Evolutionary conservation across 148 eudicot species (phyloP), one percentile per base, ranked within the genome.

Genomic region (Rhododendron molle): DNA sequence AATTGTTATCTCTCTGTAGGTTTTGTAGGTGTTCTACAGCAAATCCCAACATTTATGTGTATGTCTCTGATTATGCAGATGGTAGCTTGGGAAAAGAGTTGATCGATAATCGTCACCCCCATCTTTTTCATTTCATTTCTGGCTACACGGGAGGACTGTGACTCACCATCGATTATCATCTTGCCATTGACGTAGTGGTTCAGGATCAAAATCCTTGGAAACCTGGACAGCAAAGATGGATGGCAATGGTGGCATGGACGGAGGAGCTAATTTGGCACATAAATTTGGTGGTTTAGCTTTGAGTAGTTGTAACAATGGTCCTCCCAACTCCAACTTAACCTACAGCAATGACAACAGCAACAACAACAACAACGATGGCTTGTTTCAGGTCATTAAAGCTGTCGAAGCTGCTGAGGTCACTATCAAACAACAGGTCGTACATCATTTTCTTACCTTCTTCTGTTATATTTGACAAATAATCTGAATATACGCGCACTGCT

Each of bases 331-430:
- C 38, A 46, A 77, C 43, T 34, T 34, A 15, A 73, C 34, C 21
- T 14, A 30, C 78, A 38, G 5, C 78, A 86, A 38, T 5, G 91
- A 91, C 21, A 30, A 60, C 16, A 52, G 18, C 79, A 83, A 15
- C 72, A 46, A 18, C 85, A 80, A 77, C 60, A 84, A 86, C 81
- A 86, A 30, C 2, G 92, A 91, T 83, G 89, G 88, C 14, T 83
- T 91, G 90, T 88, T 86, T 85, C 93, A 91, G 90, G 92, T 91
- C 30, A 87, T 90, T 84, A 91, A 88, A 90, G 93, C 93, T 47
- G 93, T 91, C 20, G 92, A 91, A 89, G 93, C 93, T 85, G 93
- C 93, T 49, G 92, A 91, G 88, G 92, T 89, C 30, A 85, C 91
- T 49, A 90, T 91, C 65, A 90, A 86, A 80, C 92, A 91, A 82